Evolutionary conservation across 2,329 filamentous ascomycete species (phyloP), one percentile per base, ranked within the genome.

Genomic region (Ophioceras dolichostomum): DNA sequence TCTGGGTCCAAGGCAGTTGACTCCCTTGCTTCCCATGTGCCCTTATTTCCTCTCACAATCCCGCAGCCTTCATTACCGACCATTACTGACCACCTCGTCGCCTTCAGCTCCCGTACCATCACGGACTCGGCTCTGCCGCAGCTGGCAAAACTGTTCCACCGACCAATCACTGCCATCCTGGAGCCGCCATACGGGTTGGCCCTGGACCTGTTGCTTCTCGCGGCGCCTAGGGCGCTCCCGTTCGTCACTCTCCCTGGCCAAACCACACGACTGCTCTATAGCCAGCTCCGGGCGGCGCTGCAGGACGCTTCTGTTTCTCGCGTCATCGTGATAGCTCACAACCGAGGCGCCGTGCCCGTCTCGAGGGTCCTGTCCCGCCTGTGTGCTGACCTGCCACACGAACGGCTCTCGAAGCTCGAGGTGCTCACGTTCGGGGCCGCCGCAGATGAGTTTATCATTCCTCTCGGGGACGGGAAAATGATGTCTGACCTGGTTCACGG

Each of bases 201-300:
- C 26, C 66, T 73, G 45, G 72, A 76, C 47, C 50, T 72, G 18
- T 45, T 70, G 30, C 55, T 36, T 3, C 34, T 36, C 22, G 22
- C 20, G 9, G 22, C 18, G 16, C 4, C 10, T 44, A 14, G 41
- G 50, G n/a, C 45, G 56, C 4, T 57, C 49, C 14, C 40, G 55
- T 18, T 38, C 52, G 8, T 38, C 59, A 14, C 51, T 56, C 3
- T 54, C 48, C 2, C 44, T 45, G 9, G 45, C 48, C 8, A 52
- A 57, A 98, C 91, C 6, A 2, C 53, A 18, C 47, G 51, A 4
- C 46, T 47, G 4, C 47, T 62, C 12, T 63, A 64, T 42, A 41
- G 44, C 14, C 51, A 57, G 26, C 44, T 64, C 22, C 58, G 60
- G 10, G 43, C 44, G 6, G 51, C 57, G 8, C 48, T 64, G 20